Evolutionary conservation across 2,329 filamentous ascomycete species (phyloP).

Genomic region (Colletotrichum tofieldiae): DNA sequence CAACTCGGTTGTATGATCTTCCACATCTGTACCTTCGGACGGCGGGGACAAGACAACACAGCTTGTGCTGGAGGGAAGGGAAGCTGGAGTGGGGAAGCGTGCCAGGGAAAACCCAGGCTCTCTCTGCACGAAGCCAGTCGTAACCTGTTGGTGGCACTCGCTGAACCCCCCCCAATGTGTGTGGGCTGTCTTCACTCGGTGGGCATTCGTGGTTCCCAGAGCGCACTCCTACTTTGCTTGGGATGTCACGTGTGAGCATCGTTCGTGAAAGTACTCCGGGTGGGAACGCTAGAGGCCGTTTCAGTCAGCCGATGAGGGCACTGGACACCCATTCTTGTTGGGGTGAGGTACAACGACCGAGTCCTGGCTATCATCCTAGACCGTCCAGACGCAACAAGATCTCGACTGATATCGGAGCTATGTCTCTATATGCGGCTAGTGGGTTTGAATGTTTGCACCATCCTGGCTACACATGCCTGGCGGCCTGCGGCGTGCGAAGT

Average conservation of each 20-base stretch:
- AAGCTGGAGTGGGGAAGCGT: constrained; percentile 20
- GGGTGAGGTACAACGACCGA: constrained; percentile 1
- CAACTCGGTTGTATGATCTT: background rate
- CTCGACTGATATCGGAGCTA: background rate
- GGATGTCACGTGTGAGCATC: constrained; percentile 23
- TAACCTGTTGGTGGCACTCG: constrained; percentile 29
- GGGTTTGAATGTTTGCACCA: background rate
- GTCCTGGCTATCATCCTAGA: background rate
- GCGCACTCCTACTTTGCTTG: background rate
- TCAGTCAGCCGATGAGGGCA: constrained; percentile 21
- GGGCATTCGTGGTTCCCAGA: background rate
- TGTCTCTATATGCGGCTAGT: background rate
- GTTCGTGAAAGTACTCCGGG: constrained; percentile 5
- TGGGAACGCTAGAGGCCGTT: constrained; percentile 30
- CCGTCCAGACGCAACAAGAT: background rate
- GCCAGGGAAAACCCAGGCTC: constrained; percentile 14
- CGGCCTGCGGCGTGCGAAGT: background rate
- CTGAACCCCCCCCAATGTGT: constrained; percentile 18
- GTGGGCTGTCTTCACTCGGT: constrained; percentile 10
- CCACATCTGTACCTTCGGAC: constrained; percentile 9
- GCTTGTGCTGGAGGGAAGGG: constrained; percentile 7
- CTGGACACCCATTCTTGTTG: constrained; percentile 6
- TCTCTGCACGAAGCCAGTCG: constrained; percentile 2
- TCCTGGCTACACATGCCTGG: background rate
- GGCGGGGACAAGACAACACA: constrained; percentile 13